Conservation (phyloP, 2,329 filamentous ascomycete species). For the Capronia americana region DNA sequence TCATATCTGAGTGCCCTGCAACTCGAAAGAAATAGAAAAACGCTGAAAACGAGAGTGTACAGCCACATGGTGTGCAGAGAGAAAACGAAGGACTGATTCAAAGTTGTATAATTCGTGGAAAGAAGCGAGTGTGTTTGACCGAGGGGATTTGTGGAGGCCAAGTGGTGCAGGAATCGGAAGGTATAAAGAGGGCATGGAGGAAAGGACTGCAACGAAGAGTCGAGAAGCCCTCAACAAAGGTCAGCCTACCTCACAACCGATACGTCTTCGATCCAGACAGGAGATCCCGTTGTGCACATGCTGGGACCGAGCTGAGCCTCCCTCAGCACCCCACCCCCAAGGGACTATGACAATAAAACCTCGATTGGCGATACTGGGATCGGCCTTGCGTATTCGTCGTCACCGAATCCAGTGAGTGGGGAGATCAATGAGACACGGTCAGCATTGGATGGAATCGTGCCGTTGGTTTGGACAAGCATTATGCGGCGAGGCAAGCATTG, state of each 20-base stretch:
- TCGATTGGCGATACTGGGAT: slow-evolving; percentile 6
- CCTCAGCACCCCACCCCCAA: not conserved
- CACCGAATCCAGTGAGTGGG: slow-evolving; percentile 22
- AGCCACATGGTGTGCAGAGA: slow-evolving; percentile 18
- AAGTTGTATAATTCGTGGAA: slow-evolving; percentile 11
- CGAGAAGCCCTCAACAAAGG: slow-evolving; percentile 10
- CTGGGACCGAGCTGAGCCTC: slow-evolving; percentile 20
- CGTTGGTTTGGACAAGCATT: slow-evolving; percentile 10
- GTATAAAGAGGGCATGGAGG: slow-evolving; percentile 5
- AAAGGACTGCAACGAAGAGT: slow-evolving; percentile 8
- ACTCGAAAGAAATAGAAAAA: slow-evolving; percentile 26
- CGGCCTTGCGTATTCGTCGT: slow-evolving; percentile 14
- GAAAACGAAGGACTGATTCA: slow-evolving; percentile 26
- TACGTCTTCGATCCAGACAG: slow-evolving; percentile 5
- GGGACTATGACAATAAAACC: slow-evolving; percentile 6
- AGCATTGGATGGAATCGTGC: slow-evolving; percentile 19
- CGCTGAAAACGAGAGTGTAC: slow-evolving; percentile 16
- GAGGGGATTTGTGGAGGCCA: slow-evolving; percentile 11
- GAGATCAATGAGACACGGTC: slow-evolving; percentile 30
- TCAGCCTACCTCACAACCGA: slow-evolving; percentile 17
- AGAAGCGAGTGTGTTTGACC: slow-evolving; percentile 29
- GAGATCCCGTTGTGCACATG: slow-evolving; percentile 7
- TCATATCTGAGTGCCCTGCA: slow-evolving; percentile 54
- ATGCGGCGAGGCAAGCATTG: slow-evolving; percentile 12
- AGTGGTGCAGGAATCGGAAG: slow-evolving; percentile 5